Base-by-base conservation (phyloP, 495 filamentous ascomycete genomes). In the Tuber microsphaerosporum region DNA sequence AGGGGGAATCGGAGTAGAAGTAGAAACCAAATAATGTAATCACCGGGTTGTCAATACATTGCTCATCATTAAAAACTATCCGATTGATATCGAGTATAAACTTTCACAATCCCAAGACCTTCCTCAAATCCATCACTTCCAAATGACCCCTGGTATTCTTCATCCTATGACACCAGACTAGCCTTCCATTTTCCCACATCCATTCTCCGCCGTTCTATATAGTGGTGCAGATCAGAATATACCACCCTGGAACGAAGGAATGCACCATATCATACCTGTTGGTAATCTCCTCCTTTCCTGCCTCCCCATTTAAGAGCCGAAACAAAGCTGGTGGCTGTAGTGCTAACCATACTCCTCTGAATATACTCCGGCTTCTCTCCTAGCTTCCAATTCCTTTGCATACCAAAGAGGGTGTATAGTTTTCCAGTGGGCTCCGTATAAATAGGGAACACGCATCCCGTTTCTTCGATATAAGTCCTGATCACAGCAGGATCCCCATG, bases 141-240 rank as follows among this genome's bases (percentile, higher is more conserved):
- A 88, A 87, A 80, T 97, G 94, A 80, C 93, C 92, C 61, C 93
- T 83, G 41, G 92, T 94, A 73, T 88, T 92, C 79, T 85, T 85
- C 93, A 97, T 97, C 4, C 93, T 87, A 84, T 94, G 91, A 80
- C 91, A 94, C 93, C 93, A 97, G 2, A 92, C 88, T 69, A 84
- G 82, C 81, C 90, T 90, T 65, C 88, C 87, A 78, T 87, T 84
- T 9, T 80, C 80, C 69, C 80, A 94, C 65, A 97, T 75, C 79
- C 96, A 94, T 84, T 97, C 94, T 0, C 93, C 94, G 3, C 94
- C 94, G 34, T 92, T 89, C 84, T 94, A 22, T 22, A 4, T 19
- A 41, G 44, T 9, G 2, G 41, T n/a, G 91, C 72, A 16, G 17
- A 69, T 74, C 76, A 56, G 20, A 46, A 12, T 48, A 10, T 19